Percentiles rank a stretch among this genome's conserved stretches.
Conservation (phyloP, 768 basidiomycete genomes). For the Podaxis mareebaensis region DNA sequence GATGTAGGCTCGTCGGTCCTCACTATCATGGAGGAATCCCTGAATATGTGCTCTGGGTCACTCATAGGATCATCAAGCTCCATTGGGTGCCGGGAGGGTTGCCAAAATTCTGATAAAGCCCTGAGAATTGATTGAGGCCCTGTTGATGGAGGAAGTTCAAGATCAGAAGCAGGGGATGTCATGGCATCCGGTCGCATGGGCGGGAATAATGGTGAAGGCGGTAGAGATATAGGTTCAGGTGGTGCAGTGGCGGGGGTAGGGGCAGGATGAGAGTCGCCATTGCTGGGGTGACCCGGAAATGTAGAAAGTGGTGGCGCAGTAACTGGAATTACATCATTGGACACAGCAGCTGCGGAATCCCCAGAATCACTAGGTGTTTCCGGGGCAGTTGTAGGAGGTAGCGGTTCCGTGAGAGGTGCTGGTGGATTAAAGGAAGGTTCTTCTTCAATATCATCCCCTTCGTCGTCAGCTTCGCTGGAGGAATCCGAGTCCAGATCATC, state of each 20-base stretch:
- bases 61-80: constrained; percentile 68
- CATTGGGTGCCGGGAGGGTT: constrained; percentile 55
- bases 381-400: not conserved
- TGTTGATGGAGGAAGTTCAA: constrained; percentile 39
- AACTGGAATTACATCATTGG: not conserved
- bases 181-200: constrained; percentile 37
- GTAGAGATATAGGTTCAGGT: constrained; percentile 40
- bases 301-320: constrained; percentile 3
- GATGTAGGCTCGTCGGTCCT: constrained; percentile 97
- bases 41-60: constrained; percentile 91
- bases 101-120: constrained; percentile 83
- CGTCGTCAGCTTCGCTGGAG: constrained; percentile 57
- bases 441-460: constrained; percentile 51
- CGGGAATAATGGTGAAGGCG: constrained; percentile 59
- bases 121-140: constrained; percentile 69
- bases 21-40: constrained; percentile 92
- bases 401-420: not conserved
- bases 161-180: constrained; percentile 52
- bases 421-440: constrained; percentile 19
- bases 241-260: constrained; percentile 14
- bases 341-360: constrained; percentile 1
- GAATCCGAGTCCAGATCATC: constrained; percentile 70
- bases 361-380: not conserved
- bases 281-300: not conserved
- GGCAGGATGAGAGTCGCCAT: not conserved